Evolutionary conservation across 768 basidiomycete genomes (phyloP).

Genomic region (Mycena olivaceomarginata): DNA sequence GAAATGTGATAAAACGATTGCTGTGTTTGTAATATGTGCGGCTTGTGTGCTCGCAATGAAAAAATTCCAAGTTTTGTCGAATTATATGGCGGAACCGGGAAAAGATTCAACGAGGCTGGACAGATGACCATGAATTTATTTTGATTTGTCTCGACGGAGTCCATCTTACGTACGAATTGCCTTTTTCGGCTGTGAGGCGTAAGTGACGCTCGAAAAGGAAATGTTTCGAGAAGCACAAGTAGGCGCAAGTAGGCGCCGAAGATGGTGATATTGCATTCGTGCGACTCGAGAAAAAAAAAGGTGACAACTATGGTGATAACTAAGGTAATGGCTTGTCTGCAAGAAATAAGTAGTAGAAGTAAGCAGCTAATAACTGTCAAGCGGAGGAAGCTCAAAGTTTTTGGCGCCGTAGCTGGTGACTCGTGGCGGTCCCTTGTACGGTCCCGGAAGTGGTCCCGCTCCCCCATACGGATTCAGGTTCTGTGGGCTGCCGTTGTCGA

Average conservation of each 20-base stretch:
- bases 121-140: no score
- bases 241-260: no score
- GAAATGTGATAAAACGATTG: conserved; percentile 10
- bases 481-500: background rate
- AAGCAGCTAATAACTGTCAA: conserved; percentile 25
- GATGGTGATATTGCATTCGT: background rate
- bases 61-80: no score
- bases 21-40: conserved; percentile 13
- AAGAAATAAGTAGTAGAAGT: conserved; percentile 32
- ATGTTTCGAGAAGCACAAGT: no score
- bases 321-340: conserved; percentile 19
- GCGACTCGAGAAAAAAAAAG: conserved; percentile 31
- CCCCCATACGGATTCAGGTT: conserved; percentile 19
- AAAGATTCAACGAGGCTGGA: no score
- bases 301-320: background rate
- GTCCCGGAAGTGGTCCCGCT: conserved; percentile 23
- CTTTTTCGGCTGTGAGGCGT: no score
- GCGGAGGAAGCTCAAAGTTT: conserved; percentile 29
- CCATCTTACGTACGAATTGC: no score
- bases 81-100: no score
- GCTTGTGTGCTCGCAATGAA: no score
- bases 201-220: no score
- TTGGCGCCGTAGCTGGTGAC: conserved; percentile 28
- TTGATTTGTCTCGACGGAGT: no score
- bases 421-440: conserved; percentile 31